Percentiles rank a stretch among this genome's conserved stretches.
Evolutionary conservation across 108 stramenopile genomes (phyloP).

Genomic region (Fistulifera pelliculosa): DNA sequence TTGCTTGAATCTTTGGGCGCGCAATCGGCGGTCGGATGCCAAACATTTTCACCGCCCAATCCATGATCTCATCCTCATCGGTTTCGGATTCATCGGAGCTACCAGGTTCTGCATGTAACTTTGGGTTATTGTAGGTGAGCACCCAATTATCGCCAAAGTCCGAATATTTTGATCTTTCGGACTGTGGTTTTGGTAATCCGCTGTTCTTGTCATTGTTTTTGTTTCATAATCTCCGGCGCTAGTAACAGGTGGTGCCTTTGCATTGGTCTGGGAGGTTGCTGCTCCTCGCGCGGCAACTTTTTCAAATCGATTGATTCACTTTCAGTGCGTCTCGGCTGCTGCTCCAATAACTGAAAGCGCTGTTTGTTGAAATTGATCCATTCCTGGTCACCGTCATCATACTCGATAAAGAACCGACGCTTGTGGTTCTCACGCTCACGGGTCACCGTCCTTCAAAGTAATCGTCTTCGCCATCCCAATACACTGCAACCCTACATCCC

Average conservation of each 20-base stretch:
- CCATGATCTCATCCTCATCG: background rate
- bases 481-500: slow-evolving; percentile 6
- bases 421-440: slow-evolving; percentile 3
- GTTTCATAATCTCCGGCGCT: too few species aligned
- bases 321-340: background rate
- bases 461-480: slow-evolving; percentile 9
- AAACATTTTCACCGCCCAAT: slow-evolving; percentile 8
- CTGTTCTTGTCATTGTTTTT: too few species aligned
- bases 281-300: too few species aligned
- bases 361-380: slow-evolving; percentile 8
- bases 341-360: background rate
- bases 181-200: too few species aligned
- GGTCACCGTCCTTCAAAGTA: slow-evolving; percentile 11
- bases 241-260: background rate
- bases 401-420: slow-evolving; percentile 4
- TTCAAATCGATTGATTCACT: too few species aligned
- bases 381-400: slow-evolving; percentile 13
- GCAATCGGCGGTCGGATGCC: slow-evolving; percentile 6
- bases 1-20: too few species aligned
- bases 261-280: background rate
- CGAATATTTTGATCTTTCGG: too few species aligned
- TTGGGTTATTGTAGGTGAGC: too few species aligned
- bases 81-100: background rate
- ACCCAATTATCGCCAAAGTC: too few species aligned
- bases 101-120: too few species aligned